phyloP scores from a whole-genome alignment of 257 asterid genomes.

The Schizonepeta tenuifolia region DNA sequence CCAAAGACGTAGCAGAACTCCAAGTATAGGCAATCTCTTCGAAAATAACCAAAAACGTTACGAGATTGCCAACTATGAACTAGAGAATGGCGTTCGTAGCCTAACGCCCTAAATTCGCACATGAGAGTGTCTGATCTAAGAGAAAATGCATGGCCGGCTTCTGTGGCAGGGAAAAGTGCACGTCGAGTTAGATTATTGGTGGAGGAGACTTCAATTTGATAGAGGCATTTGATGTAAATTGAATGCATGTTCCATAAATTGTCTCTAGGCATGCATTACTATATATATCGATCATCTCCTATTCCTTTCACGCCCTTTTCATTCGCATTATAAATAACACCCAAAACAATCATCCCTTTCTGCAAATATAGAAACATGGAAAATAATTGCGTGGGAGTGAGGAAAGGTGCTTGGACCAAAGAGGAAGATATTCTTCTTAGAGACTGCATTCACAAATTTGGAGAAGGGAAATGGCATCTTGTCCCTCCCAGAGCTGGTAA shows the following conservation, averaged over 20 bases:
- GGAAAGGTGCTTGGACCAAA: slow-evolving; percentile 56
- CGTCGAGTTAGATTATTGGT: background rate
- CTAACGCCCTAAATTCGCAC: background rate
- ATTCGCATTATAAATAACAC: background rate
- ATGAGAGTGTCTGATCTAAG: background rate
- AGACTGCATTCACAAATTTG: slow-evolving; percentile 42
- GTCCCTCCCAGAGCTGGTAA: slow-evolving; percentile 58
- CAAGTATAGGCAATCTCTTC: no score
- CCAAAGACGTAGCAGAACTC: no score
- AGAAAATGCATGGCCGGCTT: background rate
- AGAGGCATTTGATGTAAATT: background rate
- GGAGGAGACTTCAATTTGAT: background rate
- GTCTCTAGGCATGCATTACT: background rate
- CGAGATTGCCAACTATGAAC: no score
- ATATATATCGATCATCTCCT: background rate
- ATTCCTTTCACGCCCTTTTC: background rate
- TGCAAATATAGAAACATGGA: background rate
- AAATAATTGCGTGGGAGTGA: slow-evolving; percentile 21
- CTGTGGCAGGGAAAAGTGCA: background rate
- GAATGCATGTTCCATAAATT: background rate
- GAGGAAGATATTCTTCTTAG: slow-evolving; percentile 49
- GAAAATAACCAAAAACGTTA: no score
- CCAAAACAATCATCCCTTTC: background rate
- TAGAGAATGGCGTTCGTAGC: background rate
- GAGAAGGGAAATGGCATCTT: slow-evolving; percentile 66